Base-by-base conservation (phyloP, 371 early-diverging fungal genomes). In the Phascolomyces articulosus region DNA sequence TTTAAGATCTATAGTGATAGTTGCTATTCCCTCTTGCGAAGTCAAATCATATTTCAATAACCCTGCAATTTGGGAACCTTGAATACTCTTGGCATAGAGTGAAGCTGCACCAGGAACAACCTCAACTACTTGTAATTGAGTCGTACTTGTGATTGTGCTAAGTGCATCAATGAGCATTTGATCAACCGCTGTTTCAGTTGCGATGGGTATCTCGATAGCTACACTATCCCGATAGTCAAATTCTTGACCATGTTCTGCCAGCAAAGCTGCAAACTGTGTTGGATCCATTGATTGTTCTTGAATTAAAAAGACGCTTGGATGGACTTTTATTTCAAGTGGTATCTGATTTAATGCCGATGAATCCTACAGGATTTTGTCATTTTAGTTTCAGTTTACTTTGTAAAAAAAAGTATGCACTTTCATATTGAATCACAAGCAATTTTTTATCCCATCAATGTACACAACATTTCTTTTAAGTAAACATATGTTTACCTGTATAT, bases 31-130 rank as follows among this genome's bases (percentile, higher is more conserved):
- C 18, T 72, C 61, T 38, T 68, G 71, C 24, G 63, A 59, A 3
- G 66, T 60, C 23, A 80, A 63, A 28, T 71, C 66, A 28, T 79
- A 84, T 69, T 93, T 93, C 62, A 91, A 72, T 58, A 93, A 65
- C 23, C 91, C 93, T 1, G 91, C 92, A 47, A 91, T 80, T 65
- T 88, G 89, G 44, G 73, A 75, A 4, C 88, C 90, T 60, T 86
- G 84, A 41, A 85, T 78, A 41, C 83, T 84, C 59, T 82, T 77
- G 28, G 88, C 92, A 74, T 90, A 91, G 16, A 93, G 77, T 2
- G 91, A 90, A 7, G 87, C 91, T 0, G 91, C 91, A 11, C 87
- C 87, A 26, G 85, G 84, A 27, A 91, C 85, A 10, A 83, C 81
- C 67, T 92, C 91, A 3, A 93, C 92, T 10, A 90, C 81, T 58